These are phyloP conservation scores for Elsinoe arachidis DNA, from an alignment of 2,329 filamentous ascomycete genomes.

Conservation along the genomic window DNA sequence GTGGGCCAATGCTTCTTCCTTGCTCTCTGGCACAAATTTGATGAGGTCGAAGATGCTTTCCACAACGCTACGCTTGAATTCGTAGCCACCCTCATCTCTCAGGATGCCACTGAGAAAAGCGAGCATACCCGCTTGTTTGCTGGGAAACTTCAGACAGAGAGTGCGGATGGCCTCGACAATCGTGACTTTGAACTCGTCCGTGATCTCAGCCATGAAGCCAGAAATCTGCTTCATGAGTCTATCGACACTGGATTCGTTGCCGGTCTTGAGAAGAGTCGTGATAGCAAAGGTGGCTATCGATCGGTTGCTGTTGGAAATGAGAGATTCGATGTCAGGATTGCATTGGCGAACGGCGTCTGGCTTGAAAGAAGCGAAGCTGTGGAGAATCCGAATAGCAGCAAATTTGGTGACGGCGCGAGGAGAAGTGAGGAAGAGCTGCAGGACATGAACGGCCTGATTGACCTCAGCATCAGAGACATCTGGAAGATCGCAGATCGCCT, in stretches of 20 bases:
- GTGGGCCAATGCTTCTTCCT: slow-evolving; percentile 77
- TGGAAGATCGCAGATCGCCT: slow-evolving; percentile 91
- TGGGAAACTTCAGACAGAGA: slow-evolving; percentile 92
- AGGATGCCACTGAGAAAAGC: slow-evolving; percentile 95
- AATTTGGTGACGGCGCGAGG: slow-evolving; percentile 96
- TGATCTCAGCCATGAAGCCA: slow-evolving; percentile 97
- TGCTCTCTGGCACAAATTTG: slow-evolving; percentile 90
- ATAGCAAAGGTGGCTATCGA: slow-evolving; percentile 98
- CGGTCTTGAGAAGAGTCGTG: slow-evolving; percentile 94
- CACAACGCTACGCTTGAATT: slow-evolving; percentile 95
- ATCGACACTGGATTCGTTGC: slow-evolving; percentile 94
- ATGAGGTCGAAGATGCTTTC: slow-evolving; percentile 99
- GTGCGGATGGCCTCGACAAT: slow-evolving; percentile 97
- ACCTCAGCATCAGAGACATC: slow-evolving; percentile 90
- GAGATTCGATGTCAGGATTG: slow-evolving; percentile 93
- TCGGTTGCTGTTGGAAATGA: slow-evolving; percentile 94
- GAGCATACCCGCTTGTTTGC: slow-evolving; percentile 96
- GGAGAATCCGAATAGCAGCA: slow-evolving; percentile 88
- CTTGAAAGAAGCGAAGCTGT: slow-evolving; percentile 95
- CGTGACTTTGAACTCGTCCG: slow-evolving; percentile 99
- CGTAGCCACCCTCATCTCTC: slow-evolving; percentile 92
- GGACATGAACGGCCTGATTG: slow-evolving; percentile 82
- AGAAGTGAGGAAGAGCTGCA: slow-evolving; percentile 94
- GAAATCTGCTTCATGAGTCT: slow-evolving; percentile 98
- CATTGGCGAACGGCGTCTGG: slow-evolving; percentile 83